Base-by-base conservation (phyloP, 192 early-diverging fungal species). In the Cetraspora pellucida region DNA sequence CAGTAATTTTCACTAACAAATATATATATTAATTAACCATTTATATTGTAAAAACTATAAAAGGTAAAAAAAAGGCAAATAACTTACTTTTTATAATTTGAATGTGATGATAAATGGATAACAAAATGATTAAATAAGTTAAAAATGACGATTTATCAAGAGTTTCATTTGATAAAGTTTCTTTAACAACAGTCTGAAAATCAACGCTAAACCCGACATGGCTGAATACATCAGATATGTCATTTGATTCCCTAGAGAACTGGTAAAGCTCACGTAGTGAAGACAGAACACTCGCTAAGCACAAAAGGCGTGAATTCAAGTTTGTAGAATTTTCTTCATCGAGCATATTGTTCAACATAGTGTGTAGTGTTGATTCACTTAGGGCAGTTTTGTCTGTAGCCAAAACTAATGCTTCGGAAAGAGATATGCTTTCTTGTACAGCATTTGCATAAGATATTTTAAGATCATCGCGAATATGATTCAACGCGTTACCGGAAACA, bases 121-220 rank as follows among this genome's bases (percentile, higher is more conserved):
- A 50, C 3, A 19, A 8, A 23, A 17, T 25, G 9, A 17, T 44
- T 43, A 21, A 14, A 6, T 23, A 25, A 9, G 31, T 50, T 23
- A 69, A 43, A 25, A 69, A 69, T 10, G 37, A 19, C 11, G 66
- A 27, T 23, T 49, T 43, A 47, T 69, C 43, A 10, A 69, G 45
- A 23, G 45, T 9, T 27, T 69, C 19, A 43, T 23, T 69, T 19
- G 43, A 69, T 23, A 69, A 21, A 45, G 43, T 44, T 23, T 69
- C 45, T 43, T 9, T 43, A 45, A 47, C 43, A 23, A 44, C 31
- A 46, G 17, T 37, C 14, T 69, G 66, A 17, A 71, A 54, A 71
- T 14, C 54, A 30, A 30, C 47, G 54, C 52, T 49, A 49, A 71
- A 71, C 30, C 69, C 69, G n/a, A 71, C 19, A 30, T 54, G 21